phyloP scores from a whole-genome alignment of 129 eudicot genomes.

The Tagetes erecta region DNA sequence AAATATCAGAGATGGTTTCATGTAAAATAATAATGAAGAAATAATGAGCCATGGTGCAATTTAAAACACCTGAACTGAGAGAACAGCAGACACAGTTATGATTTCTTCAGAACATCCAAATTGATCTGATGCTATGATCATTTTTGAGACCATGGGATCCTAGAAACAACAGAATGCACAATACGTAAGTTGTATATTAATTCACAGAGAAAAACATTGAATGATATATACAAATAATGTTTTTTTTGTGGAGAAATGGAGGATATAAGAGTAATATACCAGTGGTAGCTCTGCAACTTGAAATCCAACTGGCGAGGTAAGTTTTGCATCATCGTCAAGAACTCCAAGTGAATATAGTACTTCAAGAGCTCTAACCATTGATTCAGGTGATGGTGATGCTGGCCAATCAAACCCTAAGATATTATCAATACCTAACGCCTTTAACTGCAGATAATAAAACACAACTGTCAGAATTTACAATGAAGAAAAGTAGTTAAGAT shows the following conservation, averaged over 20 bases:
- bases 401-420: constrained; percentile 99
- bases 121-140: constrained; percentile 79
- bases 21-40: not conserved
- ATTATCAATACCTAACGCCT: constrained; percentile 91
- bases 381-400: constrained; percentile 88
- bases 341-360: constrained; percentile 94
- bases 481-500: not conserved
- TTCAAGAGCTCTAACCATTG: constrained; percentile 96
- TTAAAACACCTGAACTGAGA: constrained; percentile 71
- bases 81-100: constrained; percentile 78
- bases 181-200: constrained; percentile 3
- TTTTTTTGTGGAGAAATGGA: not conserved
- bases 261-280: constrained; percentile 38
- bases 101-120: constrained; percentile 91
- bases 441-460: constrained; percentile 51
- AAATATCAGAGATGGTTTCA: not conserved
- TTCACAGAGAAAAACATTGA: not conserved
- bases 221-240: not conserved
- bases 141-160: constrained; percentile 95
- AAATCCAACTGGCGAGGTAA: constrained; percentile 90
- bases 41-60: no score
- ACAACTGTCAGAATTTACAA: constrained; percentile 14
- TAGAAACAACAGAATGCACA: constrained; percentile 29
- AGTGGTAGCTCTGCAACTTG: constrained; percentile 96
- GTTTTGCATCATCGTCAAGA: constrained; percentile 93